A percentile compares a stretch with the other conserved stretches of the same genome.
These are phyloP conservation scores for Pueraria montana DNA, from an alignment of 306 rosid genomes.

Conservation along the genomic window DNA sequence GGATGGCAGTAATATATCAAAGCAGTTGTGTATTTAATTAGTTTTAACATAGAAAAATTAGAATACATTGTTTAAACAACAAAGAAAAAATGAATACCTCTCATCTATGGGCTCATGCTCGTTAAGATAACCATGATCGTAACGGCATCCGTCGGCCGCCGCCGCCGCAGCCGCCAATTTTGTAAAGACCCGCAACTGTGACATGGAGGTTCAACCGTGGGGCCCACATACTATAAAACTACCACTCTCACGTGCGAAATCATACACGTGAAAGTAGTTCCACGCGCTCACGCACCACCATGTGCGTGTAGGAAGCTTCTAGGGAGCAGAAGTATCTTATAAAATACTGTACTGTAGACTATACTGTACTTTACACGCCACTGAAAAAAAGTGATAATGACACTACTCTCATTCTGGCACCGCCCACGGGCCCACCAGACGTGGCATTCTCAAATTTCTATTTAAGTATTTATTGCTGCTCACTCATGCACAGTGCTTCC, in stretches of 20 bases:
- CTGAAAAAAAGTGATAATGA: conserved; percentile 39
- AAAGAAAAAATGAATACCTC: not conserved
- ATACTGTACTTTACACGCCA: conserved; percentile 2
- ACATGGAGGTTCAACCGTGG: not conserved
- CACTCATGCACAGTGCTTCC: not conserved
- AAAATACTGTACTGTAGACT: not conserved
- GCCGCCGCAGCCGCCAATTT: conserved; percentile 35
- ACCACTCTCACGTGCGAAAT: not conserved
- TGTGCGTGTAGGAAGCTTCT: not conserved
- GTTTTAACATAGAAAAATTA: not conserved
- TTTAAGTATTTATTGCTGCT: not conserved
- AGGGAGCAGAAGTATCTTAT: not conserved
- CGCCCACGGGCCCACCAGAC: conserved; percentile 50
- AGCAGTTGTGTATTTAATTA: not conserved
- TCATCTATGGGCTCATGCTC: not conserved
- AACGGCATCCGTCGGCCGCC: conserved; percentile 9
- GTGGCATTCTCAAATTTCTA: conserved; percentile 50
- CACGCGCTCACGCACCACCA: not conserved
- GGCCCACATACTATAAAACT: conserved; percentile 12
- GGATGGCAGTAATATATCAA: not conserved
- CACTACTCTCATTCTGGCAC: conserved; percentile 47
- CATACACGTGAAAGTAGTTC: not conserved
- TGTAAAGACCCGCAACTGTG: conserved; percentile 9
- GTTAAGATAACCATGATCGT: not conserved
- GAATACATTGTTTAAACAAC: not conserved